Conservation (phyloP, 2,329 filamentous ascomycete genomes). For the Pleomassaria siparia region DNA sequence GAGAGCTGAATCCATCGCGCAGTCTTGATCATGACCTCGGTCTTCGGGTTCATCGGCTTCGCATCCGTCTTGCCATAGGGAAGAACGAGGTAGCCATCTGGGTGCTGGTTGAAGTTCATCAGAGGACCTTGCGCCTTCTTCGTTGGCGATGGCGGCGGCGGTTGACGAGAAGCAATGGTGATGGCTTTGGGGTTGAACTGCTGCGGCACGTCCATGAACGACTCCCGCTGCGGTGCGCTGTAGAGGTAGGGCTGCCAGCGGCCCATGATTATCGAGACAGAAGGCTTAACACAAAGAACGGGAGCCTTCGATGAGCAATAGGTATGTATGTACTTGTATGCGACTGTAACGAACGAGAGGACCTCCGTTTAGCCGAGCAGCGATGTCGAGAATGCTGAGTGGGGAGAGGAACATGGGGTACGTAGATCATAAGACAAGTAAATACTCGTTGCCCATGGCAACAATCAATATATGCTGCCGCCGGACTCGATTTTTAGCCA, state of each 20-base stretch:
- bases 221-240: constrained; percentile 54
- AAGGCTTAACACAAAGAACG: constrained; percentile 34
- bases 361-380: constrained; percentile 22
- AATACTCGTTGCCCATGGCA: constrained; percentile 37
- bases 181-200: constrained; percentile 86
- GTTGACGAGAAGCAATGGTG: constrained; percentile 74
- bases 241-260: constrained; percentile 74
- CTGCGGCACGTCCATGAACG: constrained; percentile 52
- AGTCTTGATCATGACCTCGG: constrained; percentile 71
- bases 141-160: constrained; percentile 60
- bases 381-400: constrained; percentile 34
- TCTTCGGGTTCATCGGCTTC: constrained; percentile 67
- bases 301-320: constrained; percentile 23
- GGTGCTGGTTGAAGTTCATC: constrained; percentile 81
- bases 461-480: constrained; percentile 21
- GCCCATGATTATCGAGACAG: constrained; percentile 37
- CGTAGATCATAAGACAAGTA: constrained; percentile 31
- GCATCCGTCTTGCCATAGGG: constrained; percentile 63
- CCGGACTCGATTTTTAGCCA: neutral
- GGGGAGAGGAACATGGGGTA: constrained; percentile 30
- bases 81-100: constrained; percentile 71
- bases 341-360: constrained; percentile 22
- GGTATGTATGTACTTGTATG: too few relatives aligned
- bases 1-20: constrained; percentile 69
- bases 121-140: constrained; percentile 73